These are phyloP conservation scores for Fusarium chaquense DNA, from an alignment of 2,329 filamentous ascomycete genomes.

Conservation along the genomic window DNA sequence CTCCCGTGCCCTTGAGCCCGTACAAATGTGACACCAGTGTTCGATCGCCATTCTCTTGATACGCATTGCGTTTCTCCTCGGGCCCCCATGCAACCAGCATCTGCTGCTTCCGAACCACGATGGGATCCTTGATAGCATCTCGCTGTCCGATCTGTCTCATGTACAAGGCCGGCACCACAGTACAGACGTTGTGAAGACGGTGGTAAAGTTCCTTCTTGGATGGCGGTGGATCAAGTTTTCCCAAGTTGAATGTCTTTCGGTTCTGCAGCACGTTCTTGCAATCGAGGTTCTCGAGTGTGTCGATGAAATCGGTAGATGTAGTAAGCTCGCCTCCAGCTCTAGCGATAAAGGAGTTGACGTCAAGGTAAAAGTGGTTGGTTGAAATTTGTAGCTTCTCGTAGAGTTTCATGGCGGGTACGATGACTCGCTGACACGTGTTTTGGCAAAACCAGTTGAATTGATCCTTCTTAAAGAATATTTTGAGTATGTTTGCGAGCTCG, in stretches of 20 bases:
- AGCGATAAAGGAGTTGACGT: conserved; percentile 50
- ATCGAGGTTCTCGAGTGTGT: conserved; percentile 50
- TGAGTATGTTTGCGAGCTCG: conserved; percentile 48
- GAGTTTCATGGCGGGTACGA: conserved; percentile 53
- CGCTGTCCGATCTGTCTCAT: conserved; percentile 54
- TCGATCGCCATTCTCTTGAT: conserved; percentile 46
- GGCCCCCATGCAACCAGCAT: conserved; percentile 56
- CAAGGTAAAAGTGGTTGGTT: conserved; percentile 55
- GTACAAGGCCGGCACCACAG: conserved; percentile 53
- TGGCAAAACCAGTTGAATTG: conserved; percentile 41
- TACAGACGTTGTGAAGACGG: conserved; percentile 52
- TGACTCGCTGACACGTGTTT: conserved; percentile 46
- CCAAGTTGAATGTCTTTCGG: conserved; percentile 52
- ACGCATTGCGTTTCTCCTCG: conserved; percentile 49
- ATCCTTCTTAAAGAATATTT: conserved; percentile 47
- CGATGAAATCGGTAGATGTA: conserved; percentile 49
- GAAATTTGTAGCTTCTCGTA: conserved; percentile 56
- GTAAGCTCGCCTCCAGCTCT: conserved; percentile 43
- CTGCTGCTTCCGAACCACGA: conserved; percentile 54
- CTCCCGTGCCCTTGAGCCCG: conserved; percentile 32
- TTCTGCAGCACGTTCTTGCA: conserved; percentile 55
- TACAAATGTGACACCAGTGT: conserved; percentile 51
- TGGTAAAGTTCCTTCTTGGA: conserved; percentile 50
- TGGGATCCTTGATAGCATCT: conserved; percentile 51
- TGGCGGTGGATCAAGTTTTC: conserved; percentile 50